Base-by-base conservation (phyloP, 139 green algal species). In the Chlamydomonas sp. region DNA sequence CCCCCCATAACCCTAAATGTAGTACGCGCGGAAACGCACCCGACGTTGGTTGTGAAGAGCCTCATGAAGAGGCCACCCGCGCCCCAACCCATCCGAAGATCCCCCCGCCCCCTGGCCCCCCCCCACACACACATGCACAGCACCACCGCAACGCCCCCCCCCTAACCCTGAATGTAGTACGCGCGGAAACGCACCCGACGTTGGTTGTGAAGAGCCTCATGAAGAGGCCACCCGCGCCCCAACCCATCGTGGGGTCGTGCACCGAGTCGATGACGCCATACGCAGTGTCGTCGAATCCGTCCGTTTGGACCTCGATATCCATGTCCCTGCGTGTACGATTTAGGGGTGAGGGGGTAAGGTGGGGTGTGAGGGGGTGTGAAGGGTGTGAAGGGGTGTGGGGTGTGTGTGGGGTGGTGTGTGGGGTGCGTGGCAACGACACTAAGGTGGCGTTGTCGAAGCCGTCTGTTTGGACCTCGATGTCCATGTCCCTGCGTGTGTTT, bases 51-150 rank as follows among this genome's bases (percentile, higher is more conserved):
- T 57, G 22, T 57, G 47, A 57, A 57, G 47, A 57, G 47, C 20
- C 22, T 57, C 47, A 57, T 57, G 47, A 28, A 57, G 47, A 28
- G 69, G 28, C 79, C 79, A 28, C 79, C 79, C n/a, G 72, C 79
- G 5, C 79, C 79, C 79, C 79, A 85, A 35, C 79, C 79, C 79
- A 85, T n/a, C n/a, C n/a, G n/a, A n/a, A n/a, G n/a, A n/a, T n/a
- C n/a, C n/a, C n/a, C n/a, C n/a, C n/a, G n/a, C n/a, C n/a, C n/a
- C n/a, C n/a, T n/a, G n/a, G n/a, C n/a, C n/a, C n/a, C n/a, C n/a
- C n/a, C n/a, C n/a, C n/a, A n/a, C n/a, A n/a, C n/a, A n/a, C n/a
- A n/a, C n/a, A n/a, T n/a, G n/a, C n/a, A n/a, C n/a, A n/a, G n/a
- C n/a, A n/a, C n/a, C 33, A 35, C 34, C 33, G 10, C 58, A 28